Percentiles rank a stretch among this genome's conserved stretches.
These are phyloP conservation scores for Clavariopsis aquatica DNA, from an alignment of 495 filamentous ascomycete genomes.

Conservation along the genomic window DNA sequence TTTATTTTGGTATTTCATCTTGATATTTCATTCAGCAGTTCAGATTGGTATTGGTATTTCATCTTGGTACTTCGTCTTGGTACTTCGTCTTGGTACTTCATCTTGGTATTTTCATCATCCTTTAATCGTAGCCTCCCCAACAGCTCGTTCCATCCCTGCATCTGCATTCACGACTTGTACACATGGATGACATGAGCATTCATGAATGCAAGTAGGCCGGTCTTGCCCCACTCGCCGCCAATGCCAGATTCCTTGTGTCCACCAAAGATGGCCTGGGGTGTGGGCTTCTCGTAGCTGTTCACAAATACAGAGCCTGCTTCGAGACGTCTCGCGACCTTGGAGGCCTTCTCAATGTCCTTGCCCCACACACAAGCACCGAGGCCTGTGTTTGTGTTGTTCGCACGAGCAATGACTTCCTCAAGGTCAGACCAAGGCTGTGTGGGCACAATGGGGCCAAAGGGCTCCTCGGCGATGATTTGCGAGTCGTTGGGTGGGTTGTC, in stretches of 20 bases:
- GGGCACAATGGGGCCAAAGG: constrained; percentile 54
- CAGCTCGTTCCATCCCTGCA: background rate
- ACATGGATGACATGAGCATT: constrained; percentile 56
- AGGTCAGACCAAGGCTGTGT: constrained; percentile 53
- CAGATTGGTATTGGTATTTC: too few relatives aligned
- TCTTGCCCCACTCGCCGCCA: constrained; percentile 55
- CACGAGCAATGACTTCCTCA: constrained; percentile 54
- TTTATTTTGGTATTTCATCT: too few relatives aligned
- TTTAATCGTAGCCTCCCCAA: background rate
- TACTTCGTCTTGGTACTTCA: too few relatives aligned
- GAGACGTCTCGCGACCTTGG: constrained; percentile 47
- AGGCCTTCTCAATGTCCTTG: constrained; percentile 49
- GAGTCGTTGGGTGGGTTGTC: constrained; percentile 59
- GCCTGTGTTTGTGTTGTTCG: constrained; percentile 52
- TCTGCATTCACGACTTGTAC: constrained; percentile 39
- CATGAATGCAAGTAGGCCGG: constrained; percentile 60
- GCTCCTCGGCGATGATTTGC: constrained; percentile 53
- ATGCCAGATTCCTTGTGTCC: constrained; percentile 69
- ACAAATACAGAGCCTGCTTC: constrained; percentile 53
- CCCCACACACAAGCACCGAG: constrained; percentile 57
- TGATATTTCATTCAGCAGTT: too few relatives aligned
- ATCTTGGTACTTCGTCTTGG: too few relatives aligned
- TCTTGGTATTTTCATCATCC: background rate
- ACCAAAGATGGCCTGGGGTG: constrained; percentile 58
- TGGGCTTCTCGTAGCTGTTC: constrained; percentile 49